These are phyloP conservation scores for Astrothelium macrocarpum DNA, from an alignment of 495 filamentous ascomycete genomes.

Conservation along the genomic window DNA sequence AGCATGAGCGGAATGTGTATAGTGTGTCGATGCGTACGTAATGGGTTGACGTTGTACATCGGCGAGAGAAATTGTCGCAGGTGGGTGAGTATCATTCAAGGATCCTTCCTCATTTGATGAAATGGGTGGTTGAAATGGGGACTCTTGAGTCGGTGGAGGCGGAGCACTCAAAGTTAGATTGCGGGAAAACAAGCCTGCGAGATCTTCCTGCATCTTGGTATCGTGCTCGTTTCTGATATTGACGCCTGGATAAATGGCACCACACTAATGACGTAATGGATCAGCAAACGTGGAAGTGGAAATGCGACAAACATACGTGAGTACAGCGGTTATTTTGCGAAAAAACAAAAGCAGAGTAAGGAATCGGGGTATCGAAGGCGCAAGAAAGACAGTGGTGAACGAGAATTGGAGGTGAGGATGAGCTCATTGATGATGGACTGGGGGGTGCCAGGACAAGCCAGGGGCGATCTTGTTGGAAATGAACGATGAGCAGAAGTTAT, in stretches of 20 bases:
- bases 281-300: slow-evolving; percentile 16
- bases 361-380: slow-evolving; percentile 29
- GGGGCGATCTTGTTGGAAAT: slow-evolving; percentile 8
- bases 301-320: slow-evolving; percentile 28
- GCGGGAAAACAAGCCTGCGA: slow-evolving; percentile 16
- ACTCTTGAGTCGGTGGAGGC: slow-evolving; percentile 5
- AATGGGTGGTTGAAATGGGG: slow-evolving; percentile 6
- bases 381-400: slow-evolving; percentile 31
- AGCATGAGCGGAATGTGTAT: slow-evolving; percentile 29
- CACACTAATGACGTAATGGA: slow-evolving; percentile 28
- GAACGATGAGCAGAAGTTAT: background rate
- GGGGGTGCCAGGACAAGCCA: background rate
- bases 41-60: slow-evolving; percentile 18
- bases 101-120: background rate
- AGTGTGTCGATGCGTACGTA: slow-evolving; percentile 31
- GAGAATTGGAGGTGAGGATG: slow-evolving; percentile 23
- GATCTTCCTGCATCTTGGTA: slow-evolving; percentile 20
- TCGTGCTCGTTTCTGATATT: slow-evolving; percentile 18
- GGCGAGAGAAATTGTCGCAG: slow-evolving; percentile 4
- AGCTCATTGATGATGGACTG: slow-evolving; percentile 7
- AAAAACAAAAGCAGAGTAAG: slow-evolving; percentile 32
- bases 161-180: slow-evolving; percentile 8
- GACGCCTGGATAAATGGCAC: slow-evolving; percentile 25
- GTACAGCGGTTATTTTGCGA: slow-evolving; percentile 28
- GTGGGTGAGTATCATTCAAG: background rate